Conservation (phyloP, 768 basidiomycete genomes). For the Filobasidium floriforme region DNA sequence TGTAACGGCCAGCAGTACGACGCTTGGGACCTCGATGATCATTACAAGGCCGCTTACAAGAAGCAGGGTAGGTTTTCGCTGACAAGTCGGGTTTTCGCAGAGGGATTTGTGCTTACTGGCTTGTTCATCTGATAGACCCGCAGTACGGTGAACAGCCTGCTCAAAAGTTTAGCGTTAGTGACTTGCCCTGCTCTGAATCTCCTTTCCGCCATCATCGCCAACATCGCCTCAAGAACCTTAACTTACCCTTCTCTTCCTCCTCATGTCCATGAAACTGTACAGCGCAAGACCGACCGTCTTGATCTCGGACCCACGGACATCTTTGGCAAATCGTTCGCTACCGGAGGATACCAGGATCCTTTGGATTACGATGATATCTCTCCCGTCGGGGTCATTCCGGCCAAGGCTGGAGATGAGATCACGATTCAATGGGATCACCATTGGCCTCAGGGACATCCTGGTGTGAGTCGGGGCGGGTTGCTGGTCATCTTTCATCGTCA, state of each 20-base stretch:
- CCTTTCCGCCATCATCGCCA: not conserved
- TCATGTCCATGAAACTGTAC: not conserved
- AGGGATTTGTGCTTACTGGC: not conserved
- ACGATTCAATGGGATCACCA: slow-evolving; percentile 1
- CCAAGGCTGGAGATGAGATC: slow-evolving; percentile 5
- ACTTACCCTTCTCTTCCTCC: not conserved
- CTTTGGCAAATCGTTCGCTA: not conserved
- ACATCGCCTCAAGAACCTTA: not conserved
- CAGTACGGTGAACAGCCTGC: not conserved
- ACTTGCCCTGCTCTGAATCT: not conserved
- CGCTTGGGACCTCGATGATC: slow-evolving; percentile 1
- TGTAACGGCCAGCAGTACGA: not conserved
- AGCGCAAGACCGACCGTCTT: slow-evolving; percentile 3
- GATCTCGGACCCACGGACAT: not conserved
- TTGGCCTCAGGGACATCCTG: slow-evolving; percentile 8
- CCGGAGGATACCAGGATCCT: not conserved
- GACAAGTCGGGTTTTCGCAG: not conserved
- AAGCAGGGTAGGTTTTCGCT: not conserved
- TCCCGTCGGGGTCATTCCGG: not conserved
- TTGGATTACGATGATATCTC: not conserved
- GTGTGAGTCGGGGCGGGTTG: not conserved
- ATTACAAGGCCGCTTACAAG: slow-evolving; percentile 9
- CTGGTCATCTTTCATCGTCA: not conserved
- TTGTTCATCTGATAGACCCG: not conserved
- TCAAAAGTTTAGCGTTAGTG: not conserved